Percentiles rank a stretch among this genome's conserved stretches.
phyloP scores from a whole-genome alignment of 176 grass and related monocot species.

The Coix lacrymajobi region DNA sequence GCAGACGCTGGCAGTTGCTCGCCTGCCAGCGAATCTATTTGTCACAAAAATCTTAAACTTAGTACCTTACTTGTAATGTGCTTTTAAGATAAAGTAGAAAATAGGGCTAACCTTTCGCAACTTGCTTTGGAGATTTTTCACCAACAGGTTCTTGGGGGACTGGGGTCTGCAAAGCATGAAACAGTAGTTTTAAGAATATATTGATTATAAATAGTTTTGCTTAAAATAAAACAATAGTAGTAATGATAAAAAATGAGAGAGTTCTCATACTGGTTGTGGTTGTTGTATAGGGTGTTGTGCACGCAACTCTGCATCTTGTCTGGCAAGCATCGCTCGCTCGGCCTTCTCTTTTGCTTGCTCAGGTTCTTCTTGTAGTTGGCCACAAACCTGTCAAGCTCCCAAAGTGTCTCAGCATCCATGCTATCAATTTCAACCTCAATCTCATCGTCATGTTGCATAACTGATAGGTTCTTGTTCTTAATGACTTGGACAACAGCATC shows the following conservation, averaged over 20 bases:
- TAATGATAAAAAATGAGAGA: background rate
- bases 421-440: constrained; percentile 99
- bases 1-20: constrained; percentile 34
- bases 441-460: constrained; percentile 93
- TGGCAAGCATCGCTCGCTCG: constrained; percentile 78
- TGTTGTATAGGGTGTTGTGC: constrained; percentile 34
- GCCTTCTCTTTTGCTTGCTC: constrained; percentile 94
- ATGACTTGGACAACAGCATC: constrained; percentile 84
- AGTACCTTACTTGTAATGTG: background rate
- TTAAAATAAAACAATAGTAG: background rate
- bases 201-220: background rate
- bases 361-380: constrained; percentile 95
- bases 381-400: constrained; percentile 96
- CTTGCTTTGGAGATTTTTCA: constrained; percentile 43
- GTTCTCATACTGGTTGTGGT: constrained; percentile 44
- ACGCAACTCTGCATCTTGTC: constrained; percentile 42
- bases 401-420: constrained; percentile 92
- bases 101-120: background rate
- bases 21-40: constrained; percentile 4
- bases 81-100: constrained; percentile 6
- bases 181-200: background rate
- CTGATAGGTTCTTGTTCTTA: constrained; percentile 81
- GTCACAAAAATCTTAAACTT: background rate
- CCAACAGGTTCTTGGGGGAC: constrained; percentile 23
- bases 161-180: constrained; percentile 24